Conservation (phyloP, 345 rosid genomes). For the Gossypium bickii region DNA sequence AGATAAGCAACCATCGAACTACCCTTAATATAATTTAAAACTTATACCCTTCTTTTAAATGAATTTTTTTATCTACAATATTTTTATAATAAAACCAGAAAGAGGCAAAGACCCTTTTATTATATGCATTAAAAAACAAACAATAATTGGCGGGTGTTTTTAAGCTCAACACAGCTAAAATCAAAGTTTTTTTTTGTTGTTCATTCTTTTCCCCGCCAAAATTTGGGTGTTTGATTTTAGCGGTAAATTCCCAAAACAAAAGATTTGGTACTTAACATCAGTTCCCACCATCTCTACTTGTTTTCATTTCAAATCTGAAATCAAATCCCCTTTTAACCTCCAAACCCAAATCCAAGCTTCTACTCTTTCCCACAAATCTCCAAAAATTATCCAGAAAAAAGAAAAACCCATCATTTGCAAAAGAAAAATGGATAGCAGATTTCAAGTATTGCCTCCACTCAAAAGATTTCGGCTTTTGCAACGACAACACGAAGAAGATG, state of each 20-base stretch:
- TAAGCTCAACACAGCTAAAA: neutral
- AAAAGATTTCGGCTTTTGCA: slow-evolving; percentile 60
- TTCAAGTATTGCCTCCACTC: slow-evolving; percentile 63
- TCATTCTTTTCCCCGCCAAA: neutral
- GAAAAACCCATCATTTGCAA: neutral
- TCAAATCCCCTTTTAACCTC: neutral
- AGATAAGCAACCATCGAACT: too few relatives aligned
- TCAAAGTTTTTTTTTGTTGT: neutral
- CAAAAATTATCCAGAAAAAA: neutral
- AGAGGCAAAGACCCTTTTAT: too few relatives aligned
- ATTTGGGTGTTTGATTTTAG: neutral
- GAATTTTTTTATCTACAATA: too few relatives aligned
- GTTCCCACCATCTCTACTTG: slow-evolving; percentile 17
- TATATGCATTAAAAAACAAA: too few relatives aligned
- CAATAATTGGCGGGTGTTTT: neutral
- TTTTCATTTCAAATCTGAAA: slow-evolving; percentile 1
- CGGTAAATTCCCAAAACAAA: slow-evolving; percentile 11
- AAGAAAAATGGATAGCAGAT: slow-evolving; percentile 41
- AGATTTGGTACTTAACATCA: slow-evolving; percentile 7
- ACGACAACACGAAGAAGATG: slow-evolving; percentile 23
- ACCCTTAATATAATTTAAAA: too few relatives aligned
- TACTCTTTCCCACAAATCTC: neutral
- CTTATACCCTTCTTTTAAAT: too few relatives aligned
- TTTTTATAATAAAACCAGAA: too few relatives aligned
- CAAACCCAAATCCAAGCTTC: neutral